These are phyloP conservation scores for Neofusicoccum cordaticola DNA, from an alignment of 2,329 filamentous ascomycete genomes.

Conservation along the genomic window DNA sequence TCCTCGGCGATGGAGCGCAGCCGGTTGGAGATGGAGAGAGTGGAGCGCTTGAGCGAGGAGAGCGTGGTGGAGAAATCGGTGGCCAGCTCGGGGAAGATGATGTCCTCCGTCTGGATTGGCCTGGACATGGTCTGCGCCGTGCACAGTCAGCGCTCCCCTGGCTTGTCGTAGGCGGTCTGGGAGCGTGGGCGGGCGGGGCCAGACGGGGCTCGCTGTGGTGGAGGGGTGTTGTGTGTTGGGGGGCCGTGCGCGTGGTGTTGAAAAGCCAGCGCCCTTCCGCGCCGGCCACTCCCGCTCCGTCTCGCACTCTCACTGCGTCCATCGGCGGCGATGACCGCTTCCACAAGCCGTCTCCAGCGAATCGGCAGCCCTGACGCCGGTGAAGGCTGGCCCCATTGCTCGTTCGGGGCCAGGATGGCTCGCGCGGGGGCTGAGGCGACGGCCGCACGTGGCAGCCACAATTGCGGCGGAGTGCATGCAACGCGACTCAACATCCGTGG, in stretches of 20 bases:
- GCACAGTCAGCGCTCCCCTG: too few species aligned
- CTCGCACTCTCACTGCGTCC: background rate
- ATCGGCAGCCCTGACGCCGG: background rate
- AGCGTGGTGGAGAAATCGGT: constrained; percentile 69
- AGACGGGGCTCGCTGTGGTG: background rate
- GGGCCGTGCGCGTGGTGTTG: constrained; percentile 8
- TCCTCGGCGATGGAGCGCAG: constrained; percentile 76
- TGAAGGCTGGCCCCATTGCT: background rate
- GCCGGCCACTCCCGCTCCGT: background rate
- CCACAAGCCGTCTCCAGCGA: too few species aligned
- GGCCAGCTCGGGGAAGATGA: constrained; percentile 55
- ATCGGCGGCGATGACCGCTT: background rate
- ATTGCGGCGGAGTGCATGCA: background rate
- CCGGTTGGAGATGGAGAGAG: constrained; percentile 77
- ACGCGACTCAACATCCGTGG: background rate
- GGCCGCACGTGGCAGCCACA: background rate
- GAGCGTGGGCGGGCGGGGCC: background rate
- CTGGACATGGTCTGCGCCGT: background rate
- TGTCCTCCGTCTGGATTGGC: constrained; percentile 32
- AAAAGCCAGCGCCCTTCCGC: background rate
- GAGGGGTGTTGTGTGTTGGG: background rate
- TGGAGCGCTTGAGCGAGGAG: constrained; percentile 69
- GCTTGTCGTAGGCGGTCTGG: background rate
- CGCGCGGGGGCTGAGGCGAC: background rate
- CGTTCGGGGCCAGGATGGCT: background rate